Evolutionary conservation across 2,329 filamentous ascomycete genomes (phyloP).

Genomic region (Penicillium decumbens): DNA sequence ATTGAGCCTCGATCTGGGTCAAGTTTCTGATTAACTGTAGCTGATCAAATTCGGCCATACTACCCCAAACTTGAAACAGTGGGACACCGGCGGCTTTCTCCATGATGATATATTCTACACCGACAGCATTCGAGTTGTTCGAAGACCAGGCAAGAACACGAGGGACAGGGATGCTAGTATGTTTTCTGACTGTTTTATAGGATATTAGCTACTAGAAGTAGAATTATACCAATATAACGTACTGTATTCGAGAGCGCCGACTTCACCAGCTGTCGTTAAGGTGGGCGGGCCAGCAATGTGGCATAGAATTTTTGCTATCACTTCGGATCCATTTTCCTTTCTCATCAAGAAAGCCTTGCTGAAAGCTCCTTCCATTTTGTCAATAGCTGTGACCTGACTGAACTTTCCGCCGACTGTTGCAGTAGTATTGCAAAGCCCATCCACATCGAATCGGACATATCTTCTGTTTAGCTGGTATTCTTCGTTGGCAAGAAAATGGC

Average conservation of each 20-base stretch:
- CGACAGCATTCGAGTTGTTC: constrained; percentile 29
- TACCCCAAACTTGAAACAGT: constrained; percentile 30
- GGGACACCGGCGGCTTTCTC: constrained; percentile 33
- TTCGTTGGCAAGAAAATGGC: constrained; percentile 26
- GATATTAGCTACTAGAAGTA: background rate
- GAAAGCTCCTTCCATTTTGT: constrained; percentile 31
- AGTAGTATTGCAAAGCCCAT: constrained; percentile 21
- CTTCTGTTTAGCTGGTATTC: constrained; percentile 19
- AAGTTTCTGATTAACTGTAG: constrained; percentile 23
- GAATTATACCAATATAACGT: constrained; percentile 1
- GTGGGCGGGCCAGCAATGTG: constrained; percentile 26
- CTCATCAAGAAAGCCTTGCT: constrained; percentile 31
- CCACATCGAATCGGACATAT: constrained; percentile 23
- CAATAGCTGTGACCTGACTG: constrained; percentile 16
- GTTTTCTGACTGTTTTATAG: constrained; percentile 17
- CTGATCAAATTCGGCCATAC: constrained; percentile 27
- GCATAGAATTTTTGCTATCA: constrained; percentile 34
- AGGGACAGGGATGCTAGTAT: constrained; percentile 25
- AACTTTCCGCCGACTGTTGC: constrained; percentile 3
- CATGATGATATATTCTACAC: constrained; percentile 42
- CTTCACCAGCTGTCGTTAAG: constrained; percentile 31
- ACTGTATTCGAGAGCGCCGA: constrained; percentile 28
- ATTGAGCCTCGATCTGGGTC: constrained; percentile 20
- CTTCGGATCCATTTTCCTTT: constrained; percentile 26
- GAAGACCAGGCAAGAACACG: constrained; percentile 23